These are phyloP conservation scores for Pulveroboletus sp. DNA, from an alignment of 768 basidiomycete species.

Conservation along the genomic window DNA sequence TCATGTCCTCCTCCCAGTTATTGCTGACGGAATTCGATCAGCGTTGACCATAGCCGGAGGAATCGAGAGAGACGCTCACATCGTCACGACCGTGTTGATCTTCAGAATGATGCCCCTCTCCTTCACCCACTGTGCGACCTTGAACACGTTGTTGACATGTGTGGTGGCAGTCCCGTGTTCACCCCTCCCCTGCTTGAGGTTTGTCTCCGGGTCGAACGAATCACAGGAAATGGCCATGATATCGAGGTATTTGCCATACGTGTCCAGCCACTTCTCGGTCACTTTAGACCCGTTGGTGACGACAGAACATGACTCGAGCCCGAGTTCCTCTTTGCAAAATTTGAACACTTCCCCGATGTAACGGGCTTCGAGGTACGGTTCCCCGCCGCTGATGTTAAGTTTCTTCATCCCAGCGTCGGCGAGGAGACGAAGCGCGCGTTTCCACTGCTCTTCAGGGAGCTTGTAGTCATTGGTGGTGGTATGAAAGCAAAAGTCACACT, in stretches of 20 bases:
- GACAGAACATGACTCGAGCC: constrained; percentile 28
- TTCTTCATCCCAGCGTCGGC: constrained; percentile 32
- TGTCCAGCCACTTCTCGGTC: constrained; percentile 35
- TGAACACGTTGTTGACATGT: constrained; percentile 28
- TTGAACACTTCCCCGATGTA: constrained; percentile 34
- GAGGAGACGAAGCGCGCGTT: constrained; percentile 28
- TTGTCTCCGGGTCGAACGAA: constrained; percentile 31
- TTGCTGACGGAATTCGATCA: constrained; percentile 16
- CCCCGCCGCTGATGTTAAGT: constrained; percentile 32
- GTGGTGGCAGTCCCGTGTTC: constrained; percentile 25
- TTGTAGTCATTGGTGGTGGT: constrained; percentile 25
- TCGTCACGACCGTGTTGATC: constrained; percentile 32
- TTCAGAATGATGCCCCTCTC: constrained; percentile 31
- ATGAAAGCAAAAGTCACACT: constrained; percentile 36
- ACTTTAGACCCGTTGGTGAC: constrained; percentile 34
- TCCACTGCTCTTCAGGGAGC: no score
- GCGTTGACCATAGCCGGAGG: background rate
- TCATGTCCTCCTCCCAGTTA: constrained; percentile 37
- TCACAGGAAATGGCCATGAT: constrained; percentile 38
- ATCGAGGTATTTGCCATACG: constrained; percentile 34
- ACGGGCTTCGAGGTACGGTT: constrained; percentile 30
- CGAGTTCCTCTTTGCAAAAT: constrained; percentile 32
- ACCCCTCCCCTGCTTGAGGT: constrained; percentile 25
- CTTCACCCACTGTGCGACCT: constrained; percentile 31
- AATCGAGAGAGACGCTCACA: constrained; percentile 8